Conservation (phyloP, 2,329 filamentous ascomycete species). For the Colletotrichum orchidophilum region DNA sequence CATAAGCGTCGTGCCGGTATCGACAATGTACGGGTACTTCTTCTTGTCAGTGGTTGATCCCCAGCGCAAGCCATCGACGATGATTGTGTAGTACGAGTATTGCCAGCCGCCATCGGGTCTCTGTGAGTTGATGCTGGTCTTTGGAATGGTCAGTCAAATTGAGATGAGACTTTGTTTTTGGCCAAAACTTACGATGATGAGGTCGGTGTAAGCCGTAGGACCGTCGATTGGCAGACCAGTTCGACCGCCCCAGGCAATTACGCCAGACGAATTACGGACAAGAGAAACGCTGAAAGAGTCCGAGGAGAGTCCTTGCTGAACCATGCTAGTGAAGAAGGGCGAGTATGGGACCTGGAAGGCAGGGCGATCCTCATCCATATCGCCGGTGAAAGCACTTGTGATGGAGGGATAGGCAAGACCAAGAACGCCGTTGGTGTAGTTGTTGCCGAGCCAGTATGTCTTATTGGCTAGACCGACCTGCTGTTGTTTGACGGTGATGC, state of each 20-base stretch:
- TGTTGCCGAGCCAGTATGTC: slow-evolving; percentile 62
- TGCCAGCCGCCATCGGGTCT: slow-evolving; percentile 50
- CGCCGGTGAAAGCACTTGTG: slow-evolving; percentile 57
- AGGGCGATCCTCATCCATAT: slow-evolving; percentile 47
- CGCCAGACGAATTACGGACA: slow-evolving; percentile 55
- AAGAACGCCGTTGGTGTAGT: slow-evolving; percentile 60
- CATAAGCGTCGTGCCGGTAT: slow-evolving; percentile 62
- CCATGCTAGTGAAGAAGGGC: slow-evolving; percentile 59
- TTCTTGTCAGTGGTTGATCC: slow-evolving; percentile 51
- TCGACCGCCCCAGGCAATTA: slow-evolving; percentile 56
- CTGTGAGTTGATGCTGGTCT: slow-evolving; percentile 55
- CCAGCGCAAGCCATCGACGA: slow-evolving; percentile 58
- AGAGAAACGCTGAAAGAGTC: slow-evolving; percentile 60
- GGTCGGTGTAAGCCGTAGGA: slow-evolving; percentile 47
- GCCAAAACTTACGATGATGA: slow-evolving; percentile 54
- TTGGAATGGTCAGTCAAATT: not conserved
- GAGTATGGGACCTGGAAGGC: slow-evolving; percentile 54
- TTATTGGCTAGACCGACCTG: slow-evolving; percentile 59
- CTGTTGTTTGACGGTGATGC: slow-evolving; percentile 54
- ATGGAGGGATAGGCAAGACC: slow-evolving; percentile 61
- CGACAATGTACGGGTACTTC: slow-evolving; percentile 60
- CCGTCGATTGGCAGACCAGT: slow-evolving; percentile 46
- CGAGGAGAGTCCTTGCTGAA: slow-evolving; percentile 55
- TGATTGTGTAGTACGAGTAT: slow-evolving; percentile 63
- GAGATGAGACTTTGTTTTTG: not conserved